Percentiles rank a stretch among this genome's conserved stretches.
Conservation (phyloP, 2,329 filamentous ascomycete species). For the Colletotrichum sp. region DNA sequence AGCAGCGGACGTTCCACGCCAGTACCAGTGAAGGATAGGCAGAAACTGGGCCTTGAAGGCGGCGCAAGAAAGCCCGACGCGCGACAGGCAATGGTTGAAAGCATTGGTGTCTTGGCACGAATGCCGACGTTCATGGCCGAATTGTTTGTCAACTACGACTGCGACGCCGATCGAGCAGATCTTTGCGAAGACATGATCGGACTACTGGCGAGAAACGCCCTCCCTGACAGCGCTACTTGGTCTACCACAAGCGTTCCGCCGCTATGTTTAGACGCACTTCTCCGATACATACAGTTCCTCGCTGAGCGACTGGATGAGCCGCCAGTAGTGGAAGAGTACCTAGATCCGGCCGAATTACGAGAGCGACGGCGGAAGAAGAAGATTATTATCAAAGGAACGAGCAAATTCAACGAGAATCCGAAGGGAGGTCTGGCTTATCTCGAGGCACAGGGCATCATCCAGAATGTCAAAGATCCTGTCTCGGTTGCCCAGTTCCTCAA, state of each 20-base stretch:
- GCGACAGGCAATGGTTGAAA: slow-evolving; percentile 97
- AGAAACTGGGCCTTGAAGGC: slow-evolving; percentile 91
- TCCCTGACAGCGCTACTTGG: slow-evolving; percentile 97
- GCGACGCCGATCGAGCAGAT: slow-evolving; percentile 88
- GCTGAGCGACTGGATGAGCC: slow-evolving; percentile 82
- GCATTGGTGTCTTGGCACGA: slow-evolving; percentile 85
- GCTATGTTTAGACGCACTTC: slow-evolving; percentile 87
- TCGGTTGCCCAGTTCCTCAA: slow-evolving; percentile 86
- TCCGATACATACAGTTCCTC: slow-evolving; percentile 91
- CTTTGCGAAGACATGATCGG: slow-evolving; percentile 96
- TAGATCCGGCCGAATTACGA: slow-evolving; percentile 67
- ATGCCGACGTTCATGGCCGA: slow-evolving; percentile 96
- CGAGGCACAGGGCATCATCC: slow-evolving; percentile 84
- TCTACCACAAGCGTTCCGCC: slow-evolving; percentile 98
- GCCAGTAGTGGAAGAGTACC: slow-evolving; percentile 67
- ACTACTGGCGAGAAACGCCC: slow-evolving; percentile 88
- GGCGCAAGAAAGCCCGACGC: slow-evolving; percentile 92
- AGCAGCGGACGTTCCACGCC: slow-evolving; percentile 87
- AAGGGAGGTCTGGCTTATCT: slow-evolving; percentile 89
- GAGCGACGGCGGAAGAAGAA: slow-evolving; percentile 82
- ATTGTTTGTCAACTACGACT: slow-evolving; percentile 98
- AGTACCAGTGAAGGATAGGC: slow-evolving; percentile 88
- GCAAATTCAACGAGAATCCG: slow-evolving; percentile 94
- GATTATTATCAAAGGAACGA: slow-evolving; percentile 84
- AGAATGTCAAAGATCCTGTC: slow-evolving; percentile 73